Evolutionary conservation across 164 flowering plant genomes (phyloP).

Genomic region (Amborella trichopoda): DNA sequence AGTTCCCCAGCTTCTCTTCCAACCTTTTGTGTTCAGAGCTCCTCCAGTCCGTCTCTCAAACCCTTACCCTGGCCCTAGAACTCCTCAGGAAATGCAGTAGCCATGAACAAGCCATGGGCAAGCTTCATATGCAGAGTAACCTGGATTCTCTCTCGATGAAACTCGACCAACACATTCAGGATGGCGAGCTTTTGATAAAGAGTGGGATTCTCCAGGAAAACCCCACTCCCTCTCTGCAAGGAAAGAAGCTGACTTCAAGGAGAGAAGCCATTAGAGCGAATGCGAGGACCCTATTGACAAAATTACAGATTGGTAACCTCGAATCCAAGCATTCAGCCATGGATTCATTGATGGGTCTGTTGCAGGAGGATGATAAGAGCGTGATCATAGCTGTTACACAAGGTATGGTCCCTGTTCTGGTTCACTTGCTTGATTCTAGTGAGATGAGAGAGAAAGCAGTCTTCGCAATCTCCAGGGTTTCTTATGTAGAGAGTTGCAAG

Average conservation of each 20-base stretch:
- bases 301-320: conserved; percentile 68
- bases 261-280: conserved; percentile 36
- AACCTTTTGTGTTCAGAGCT: conserved; percentile 39
- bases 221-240: conserved; percentile 1
- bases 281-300: conserved; percentile 50
- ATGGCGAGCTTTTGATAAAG: conserved; percentile 34
- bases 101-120: conserved; percentile 24
- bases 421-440: conserved; percentile 43
- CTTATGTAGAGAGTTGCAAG: conserved; percentile 56
- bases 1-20: conserved; percentile 20
- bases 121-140: conserved; percentile 57
- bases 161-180: conserved; percentile 33
- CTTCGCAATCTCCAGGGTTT: conserved; percentile 60
- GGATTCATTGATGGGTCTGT: conserved; percentile 42
- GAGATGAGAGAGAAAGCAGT: conserved; percentile 72
- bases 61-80: conserved; percentile 20
- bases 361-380: conserved; percentile 73
- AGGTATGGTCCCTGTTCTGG: conserved; percentile 72
- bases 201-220: conserved; percentile 43
- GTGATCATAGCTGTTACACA: conserved; percentile 78
- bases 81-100: conserved; percentile 22
- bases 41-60: conserved; percentile 21
- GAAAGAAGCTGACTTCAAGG: conserved; percentile 10
- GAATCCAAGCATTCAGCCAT: conserved; percentile 59
- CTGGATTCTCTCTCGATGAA: conserved; percentile 32